These are phyloP conservation scores for Ophiobolus disseminans DNA, from an alignment of 2,329 filamentous ascomycete species.

Conservation along the genomic window DNA sequence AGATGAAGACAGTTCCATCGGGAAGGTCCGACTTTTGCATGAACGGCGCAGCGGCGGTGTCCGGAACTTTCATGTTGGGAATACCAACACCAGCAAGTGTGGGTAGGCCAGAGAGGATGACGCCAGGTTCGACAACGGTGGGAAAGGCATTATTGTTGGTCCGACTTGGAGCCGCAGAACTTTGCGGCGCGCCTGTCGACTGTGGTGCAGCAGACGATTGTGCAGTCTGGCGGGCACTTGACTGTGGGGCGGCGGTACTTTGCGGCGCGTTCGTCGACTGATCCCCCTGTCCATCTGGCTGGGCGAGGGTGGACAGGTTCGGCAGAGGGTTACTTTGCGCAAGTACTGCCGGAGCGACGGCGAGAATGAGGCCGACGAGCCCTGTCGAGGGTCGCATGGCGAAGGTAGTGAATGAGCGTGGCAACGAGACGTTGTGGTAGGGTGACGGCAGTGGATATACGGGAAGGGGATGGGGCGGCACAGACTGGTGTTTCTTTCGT, in stretches of 20 bases:
- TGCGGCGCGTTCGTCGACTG: conserved; percentile 12
- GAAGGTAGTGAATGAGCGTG: conserved; percentile 20
- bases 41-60: conserved; percentile 83
- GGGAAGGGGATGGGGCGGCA: conserved; percentile 30
- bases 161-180: conserved; percentile 13
- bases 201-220: conserved; percentile 2
- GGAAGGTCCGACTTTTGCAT: conserved; percentile 87
- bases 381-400: conserved; percentile 41
- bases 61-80: conserved; percentile 78
- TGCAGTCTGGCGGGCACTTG: background rate
- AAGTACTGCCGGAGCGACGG: conserved; percentile 38
- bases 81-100: conserved; percentile 64
- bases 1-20: conserved; percentile 95
- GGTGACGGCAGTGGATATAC: conserved; percentile 11
- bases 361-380: conserved; percentile 40
- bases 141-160: conserved; percentile 17
- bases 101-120: conserved; percentile 55
- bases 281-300: conserved; percentile 28
- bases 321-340: conserved; percentile 42
- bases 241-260: conserved; percentile 16
- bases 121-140: conserved; percentile 22
- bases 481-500: conserved; percentile 21
- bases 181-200: conserved; percentile 19
- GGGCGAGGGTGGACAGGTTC: conserved; percentile 34
- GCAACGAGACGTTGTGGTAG: conserved; percentile 13